Evolutionary conservation across 2,329 filamentous ascomycete species (phyloP), one percentile per base, ranked within the genome.

Genomic region (Lecanicillium sp.): DNA sequence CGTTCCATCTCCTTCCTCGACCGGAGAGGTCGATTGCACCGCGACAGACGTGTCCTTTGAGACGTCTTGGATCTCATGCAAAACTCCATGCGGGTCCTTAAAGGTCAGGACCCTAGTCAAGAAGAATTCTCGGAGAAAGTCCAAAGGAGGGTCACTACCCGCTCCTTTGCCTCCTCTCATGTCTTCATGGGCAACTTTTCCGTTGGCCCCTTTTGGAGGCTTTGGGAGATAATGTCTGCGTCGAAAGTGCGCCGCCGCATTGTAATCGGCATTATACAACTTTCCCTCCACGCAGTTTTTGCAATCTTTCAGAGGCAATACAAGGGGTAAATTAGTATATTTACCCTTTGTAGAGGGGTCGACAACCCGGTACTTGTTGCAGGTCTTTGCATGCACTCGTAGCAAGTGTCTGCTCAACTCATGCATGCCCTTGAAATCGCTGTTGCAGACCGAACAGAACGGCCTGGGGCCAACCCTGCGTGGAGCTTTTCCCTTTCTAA

Each of bases 211-310:
- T 12, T 72, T 65, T 7, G 63, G 54, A 2, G 63, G 55, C 59
- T 75, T 76, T 37, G 68, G 81, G 54, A 83, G 85, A 69, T 95
- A 96, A 57, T 96, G 90, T 1, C 83, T 83, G 35, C 90, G 80
- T 30, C 89, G 76, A 8, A 96, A 72, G 56, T 96, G 90, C 1
- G 88, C 90, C 0, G 88, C 88, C 1, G 89, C 90, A 52, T 96
- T 96, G 64, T 96, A 95, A 63, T 95, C 92, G 13, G 85, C 85
- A 4, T 84, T 84, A 51, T 96, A 96, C 42, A 76, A 73, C 67
- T 95, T 95, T 40, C 73, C 65, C 32, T 73, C 72, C 35, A 71
- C 73, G 59, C 90, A 96, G 34, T 84, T 76, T 60, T 94, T 94
- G 74, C 89, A 95, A 48, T 83, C 83, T 36, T 70, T 67, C 25